A percentile compares a stretch with the other conserved stretches of the same genome.
Evolutionary conservation across 441 rosid species (phyloP).

Genomic region (Rhodomyrtus psidioides): DNA sequence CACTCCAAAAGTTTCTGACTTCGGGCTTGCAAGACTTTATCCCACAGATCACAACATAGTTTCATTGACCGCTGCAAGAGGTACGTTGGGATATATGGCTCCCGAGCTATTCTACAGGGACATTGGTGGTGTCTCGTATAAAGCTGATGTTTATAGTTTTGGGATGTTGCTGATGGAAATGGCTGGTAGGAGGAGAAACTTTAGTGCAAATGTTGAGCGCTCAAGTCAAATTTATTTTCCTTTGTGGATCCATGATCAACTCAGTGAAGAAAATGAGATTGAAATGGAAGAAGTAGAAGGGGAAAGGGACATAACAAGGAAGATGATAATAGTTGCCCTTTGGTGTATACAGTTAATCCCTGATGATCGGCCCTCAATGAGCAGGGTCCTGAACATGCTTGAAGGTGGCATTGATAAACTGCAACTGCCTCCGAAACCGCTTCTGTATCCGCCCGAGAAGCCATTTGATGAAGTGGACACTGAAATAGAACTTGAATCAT

Average conservation of each 20-base stretch:
- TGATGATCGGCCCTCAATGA: background rate
- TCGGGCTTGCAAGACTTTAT: background rate
- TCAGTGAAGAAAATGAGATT: rapidly evolving
- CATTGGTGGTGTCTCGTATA: background rate
- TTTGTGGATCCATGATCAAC: background rate
- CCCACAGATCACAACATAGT: background rate
- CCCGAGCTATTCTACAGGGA: background rate
- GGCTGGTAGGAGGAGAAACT: background rate
- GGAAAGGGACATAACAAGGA: background rate
- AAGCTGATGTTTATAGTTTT: background rate
- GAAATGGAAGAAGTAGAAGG: background rate
- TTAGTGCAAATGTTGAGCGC: background rate
- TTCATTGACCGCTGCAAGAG: background rate
- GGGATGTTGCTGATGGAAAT: background rate
- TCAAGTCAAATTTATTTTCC: background rate
- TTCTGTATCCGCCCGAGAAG: background rate
- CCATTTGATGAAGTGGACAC: rapidly evolving
- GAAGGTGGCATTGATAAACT: background rate
- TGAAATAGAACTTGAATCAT: background rate
- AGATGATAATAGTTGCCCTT: background rate
- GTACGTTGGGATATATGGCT: background rate
- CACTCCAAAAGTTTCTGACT: background rate
- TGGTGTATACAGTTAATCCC: background rate
- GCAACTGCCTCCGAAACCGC: rapidly evolving
- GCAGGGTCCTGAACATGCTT: background rate